These are phyloP conservation scores for Tetrahymena elliotti DNA, from an alignment of 73 alveolate genomes.

Conservation along the genomic window DNA sequence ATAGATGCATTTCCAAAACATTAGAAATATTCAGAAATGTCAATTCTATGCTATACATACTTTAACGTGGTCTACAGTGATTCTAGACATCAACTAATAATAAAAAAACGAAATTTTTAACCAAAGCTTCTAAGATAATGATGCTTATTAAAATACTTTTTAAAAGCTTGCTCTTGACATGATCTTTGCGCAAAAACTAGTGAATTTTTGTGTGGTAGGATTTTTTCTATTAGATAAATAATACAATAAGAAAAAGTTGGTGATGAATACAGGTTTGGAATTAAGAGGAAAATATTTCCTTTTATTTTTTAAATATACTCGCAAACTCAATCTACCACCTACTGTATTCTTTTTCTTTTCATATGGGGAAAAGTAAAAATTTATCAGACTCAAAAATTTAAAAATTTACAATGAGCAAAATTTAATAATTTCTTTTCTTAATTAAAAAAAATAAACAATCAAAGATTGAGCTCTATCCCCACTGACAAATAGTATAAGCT, in stretches of 20 bases:
- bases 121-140: not conserved
- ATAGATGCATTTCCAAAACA: not conserved
- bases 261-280: not conserved
- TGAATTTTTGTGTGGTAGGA: not conserved
- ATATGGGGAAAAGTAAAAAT: not conserved
- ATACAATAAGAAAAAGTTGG: not conserved
- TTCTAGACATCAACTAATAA: too few species aligned
- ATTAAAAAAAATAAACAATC: not conserved
- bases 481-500: not conserved
- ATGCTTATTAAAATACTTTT: too few species aligned
- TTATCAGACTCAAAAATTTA: too few species aligned
- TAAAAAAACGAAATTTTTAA: too few species aligned
- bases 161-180: not conserved
- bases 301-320: not conserved
- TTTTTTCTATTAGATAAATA: too few species aligned
- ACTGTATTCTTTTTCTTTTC: not conserved
- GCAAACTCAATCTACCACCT: not conserved
- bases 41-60: not conserved
- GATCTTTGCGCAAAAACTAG: not conserved
- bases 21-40: not conserved
- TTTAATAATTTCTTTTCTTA: not conserved
- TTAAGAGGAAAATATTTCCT: not conserved
- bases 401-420: not conserved
- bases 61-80: not conserved
- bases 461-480: not conserved